Percentiles rank a stretch among this genome's conserved stretches.
Conservation (phyloP, 192 early-diverging fungal species). For the Podila clonocystis region DNA sequence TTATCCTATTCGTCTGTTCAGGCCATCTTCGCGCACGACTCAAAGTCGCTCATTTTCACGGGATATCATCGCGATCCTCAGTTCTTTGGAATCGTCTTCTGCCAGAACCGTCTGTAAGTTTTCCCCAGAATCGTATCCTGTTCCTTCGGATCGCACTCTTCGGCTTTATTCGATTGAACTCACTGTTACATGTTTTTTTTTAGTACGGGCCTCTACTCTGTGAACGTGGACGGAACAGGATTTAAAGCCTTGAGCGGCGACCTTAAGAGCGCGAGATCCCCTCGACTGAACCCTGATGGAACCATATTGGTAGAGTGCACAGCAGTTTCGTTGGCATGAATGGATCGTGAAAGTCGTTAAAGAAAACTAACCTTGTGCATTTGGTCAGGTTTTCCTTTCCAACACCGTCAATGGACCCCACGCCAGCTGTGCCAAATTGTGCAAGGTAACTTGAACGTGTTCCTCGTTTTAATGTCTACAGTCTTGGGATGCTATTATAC, state of each 20-base stretch:
- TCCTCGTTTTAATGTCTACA: no score
- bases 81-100: slow-evolving; percentile 70
- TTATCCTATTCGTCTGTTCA: slow-evolving; percentile 37
- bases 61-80: slow-evolving; percentile 69
- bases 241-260: slow-evolving; percentile 30
- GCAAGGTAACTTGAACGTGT: slow-evolving; percentile 33
- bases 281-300: slow-evolving; percentile 65
- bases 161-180: background rate
- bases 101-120: slow-evolving; percentile 69
- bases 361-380: background rate
- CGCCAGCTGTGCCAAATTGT: slow-evolving; percentile 63
- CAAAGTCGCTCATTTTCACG: slow-evolving; percentile 68
- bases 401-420: slow-evolving; percentile 77
- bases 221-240: slow-evolving; percentile 55
- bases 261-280: slow-evolving; percentile 64
- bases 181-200: no score
- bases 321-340: background rate
- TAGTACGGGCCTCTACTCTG: slow-evolving; percentile 63
- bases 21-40: slow-evolving; percentile 58
- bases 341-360: background rate
- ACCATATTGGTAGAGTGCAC: slow-evolving; percentile 35
- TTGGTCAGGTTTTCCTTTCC: slow-evolving; percentile 64
- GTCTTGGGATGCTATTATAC: no score
- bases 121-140: no score
- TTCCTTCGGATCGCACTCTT: background rate